Evolutionary conservation across 2,329 filamentous ascomycete species (phyloP).

Genomic region (Ceratocystis harringtonii): DNA sequence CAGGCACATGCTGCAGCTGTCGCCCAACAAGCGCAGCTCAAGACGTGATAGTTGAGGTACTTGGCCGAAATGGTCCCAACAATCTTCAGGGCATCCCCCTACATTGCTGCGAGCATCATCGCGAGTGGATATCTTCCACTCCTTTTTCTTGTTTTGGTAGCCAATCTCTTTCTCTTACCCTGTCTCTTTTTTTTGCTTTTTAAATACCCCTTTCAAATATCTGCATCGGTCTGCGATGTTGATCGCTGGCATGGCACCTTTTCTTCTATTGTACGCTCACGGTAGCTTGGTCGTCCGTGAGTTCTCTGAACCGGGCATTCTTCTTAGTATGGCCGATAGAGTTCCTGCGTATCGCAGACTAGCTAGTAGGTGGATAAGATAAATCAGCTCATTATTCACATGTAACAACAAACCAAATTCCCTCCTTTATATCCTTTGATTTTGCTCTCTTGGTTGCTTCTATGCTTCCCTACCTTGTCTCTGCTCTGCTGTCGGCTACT

Average conservation of each 20-base stretch:
- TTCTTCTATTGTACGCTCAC: background rate
- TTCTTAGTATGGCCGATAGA: background rate
- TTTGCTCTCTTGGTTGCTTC: constrained; percentile 7
- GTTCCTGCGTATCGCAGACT: background rate
- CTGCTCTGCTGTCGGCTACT: background rate
- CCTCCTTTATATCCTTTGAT: constrained; percentile 19
- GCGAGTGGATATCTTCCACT: background rate
- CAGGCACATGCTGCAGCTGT: constrained; percentile 8
- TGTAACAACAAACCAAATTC: background rate
- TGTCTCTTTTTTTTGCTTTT: constrained; percentile 9
- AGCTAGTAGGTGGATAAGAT: background rate
- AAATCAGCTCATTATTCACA: background rate
- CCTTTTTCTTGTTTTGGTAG: constrained; percentile 7
- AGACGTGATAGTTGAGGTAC: background rate
- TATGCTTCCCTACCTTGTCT: background rate
- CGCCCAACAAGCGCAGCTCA: constrained; percentile 12
- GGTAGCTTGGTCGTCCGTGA: background rate
- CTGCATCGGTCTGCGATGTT: background rate
- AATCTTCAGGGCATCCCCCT: background rate
- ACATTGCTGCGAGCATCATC: background rate
- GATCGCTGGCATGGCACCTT: background rate
- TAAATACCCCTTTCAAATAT: constrained; percentile 5
- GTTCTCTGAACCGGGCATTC: background rate
- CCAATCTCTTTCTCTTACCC: constrained; percentile 13
- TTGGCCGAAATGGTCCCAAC: background rate